These are phyloP conservation scores for Ilyonectria sp. DNA, from an alignment of 2,329 filamentous ascomycete species.

Conservation along the genomic window DNA sequence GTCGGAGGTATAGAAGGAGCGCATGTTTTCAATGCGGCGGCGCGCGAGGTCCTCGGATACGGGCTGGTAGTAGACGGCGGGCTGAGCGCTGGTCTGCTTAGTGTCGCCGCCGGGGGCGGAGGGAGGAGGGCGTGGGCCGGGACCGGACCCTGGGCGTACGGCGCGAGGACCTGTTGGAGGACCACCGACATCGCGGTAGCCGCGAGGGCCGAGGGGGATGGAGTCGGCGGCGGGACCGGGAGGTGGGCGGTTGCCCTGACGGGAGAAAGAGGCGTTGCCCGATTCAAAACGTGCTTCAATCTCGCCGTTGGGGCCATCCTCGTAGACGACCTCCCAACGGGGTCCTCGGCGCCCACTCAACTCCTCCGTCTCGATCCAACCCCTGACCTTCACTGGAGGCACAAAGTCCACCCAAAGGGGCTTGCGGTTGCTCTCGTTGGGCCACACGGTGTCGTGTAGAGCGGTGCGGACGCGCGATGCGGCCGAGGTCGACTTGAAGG, in stretches of 20 bases:
- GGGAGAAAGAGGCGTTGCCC: slow-evolving; percentile 38
- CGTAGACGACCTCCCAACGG: slow-evolving; percentile 83
- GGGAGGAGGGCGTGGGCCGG: slow-evolving; percentile 44
- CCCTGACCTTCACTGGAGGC: slow-evolving; percentile 78
- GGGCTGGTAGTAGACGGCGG: slow-evolving; percentile 65
- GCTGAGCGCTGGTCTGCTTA: slow-evolving; percentile 58
- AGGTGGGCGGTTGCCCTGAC: slow-evolving; percentile 33
- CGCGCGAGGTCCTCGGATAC: slow-evolving; percentile 76
- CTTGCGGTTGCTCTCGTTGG: slow-evolving; percentile 87
- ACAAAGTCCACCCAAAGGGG: slow-evolving; percentile 92
- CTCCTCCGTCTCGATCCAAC: slow-evolving; percentile 83
- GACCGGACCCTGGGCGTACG: slow-evolving; percentile 53
- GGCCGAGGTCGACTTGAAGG: slow-evolving; percentile 77
- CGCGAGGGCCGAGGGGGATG: slow-evolving; percentile 57
- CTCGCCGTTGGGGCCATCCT: slow-evolving; percentile 67
- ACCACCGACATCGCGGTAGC: slow-evolving; percentile 41
- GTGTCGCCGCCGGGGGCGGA: slow-evolving; percentile 39
- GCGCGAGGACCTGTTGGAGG: slow-evolving; percentile 57
- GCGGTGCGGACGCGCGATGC: slow-evolving; percentile 83
- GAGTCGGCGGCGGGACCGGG: slow-evolving; percentile 46
- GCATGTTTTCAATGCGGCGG: slow-evolving; percentile 73
- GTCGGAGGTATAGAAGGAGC: slow-evolving; percentile 62
- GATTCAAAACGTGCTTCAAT: slow-evolving; percentile 69
- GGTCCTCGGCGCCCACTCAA: slow-evolving; percentile 58
- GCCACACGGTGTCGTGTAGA: slow-evolving; percentile 87